Conservation (phyloP, 805 yeast species). For the Metschnikowia gelsemii region DNA sequence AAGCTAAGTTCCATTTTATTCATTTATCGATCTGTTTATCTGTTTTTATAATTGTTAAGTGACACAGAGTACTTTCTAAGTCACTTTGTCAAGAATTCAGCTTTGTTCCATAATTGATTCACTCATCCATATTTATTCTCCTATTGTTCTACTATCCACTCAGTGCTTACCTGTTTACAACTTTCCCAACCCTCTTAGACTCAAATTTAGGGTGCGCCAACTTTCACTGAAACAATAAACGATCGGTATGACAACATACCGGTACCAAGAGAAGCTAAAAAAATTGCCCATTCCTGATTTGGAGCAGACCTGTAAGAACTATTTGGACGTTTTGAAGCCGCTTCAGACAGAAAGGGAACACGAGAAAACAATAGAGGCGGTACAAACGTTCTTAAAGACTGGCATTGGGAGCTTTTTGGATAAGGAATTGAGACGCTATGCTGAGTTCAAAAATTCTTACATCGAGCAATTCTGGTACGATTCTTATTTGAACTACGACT, state of each 20-base stretch:
- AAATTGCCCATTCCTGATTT: conserved; percentile 82
- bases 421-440: conserved; percentile 58
- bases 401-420: conserved; percentile 59
- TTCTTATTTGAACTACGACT: conserved; percentile 81
- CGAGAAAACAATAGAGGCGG: conserved; percentile 55
- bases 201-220: too few species aligned
- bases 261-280: conserved; percentile 54
- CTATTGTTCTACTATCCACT: too few species aligned
- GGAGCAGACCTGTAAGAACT: conserved; percentile 61
- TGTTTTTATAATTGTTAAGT: too few species aligned
- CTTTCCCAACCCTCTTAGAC: neutral
- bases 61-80: too few species aligned
- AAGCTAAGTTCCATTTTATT: too few species aligned
- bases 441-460: conserved; percentile 67
- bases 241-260: conserved; percentile 42
- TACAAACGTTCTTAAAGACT: conserved; percentile 52
- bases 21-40: neutral
- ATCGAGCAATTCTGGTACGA: conserved; percentile 96
- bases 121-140: too few species aligned
- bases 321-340: conserved; percentile 69
- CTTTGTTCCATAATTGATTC: too few species aligned
- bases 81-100: too few species aligned
- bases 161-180: too few species aligned
- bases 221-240: neutral
- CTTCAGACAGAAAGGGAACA: conserved; percentile 79